These are phyloP conservation scores for Xerocomellus intermedius DNA, from an alignment of 768 basidiomycete species.

Conservation along the genomic window DNA sequence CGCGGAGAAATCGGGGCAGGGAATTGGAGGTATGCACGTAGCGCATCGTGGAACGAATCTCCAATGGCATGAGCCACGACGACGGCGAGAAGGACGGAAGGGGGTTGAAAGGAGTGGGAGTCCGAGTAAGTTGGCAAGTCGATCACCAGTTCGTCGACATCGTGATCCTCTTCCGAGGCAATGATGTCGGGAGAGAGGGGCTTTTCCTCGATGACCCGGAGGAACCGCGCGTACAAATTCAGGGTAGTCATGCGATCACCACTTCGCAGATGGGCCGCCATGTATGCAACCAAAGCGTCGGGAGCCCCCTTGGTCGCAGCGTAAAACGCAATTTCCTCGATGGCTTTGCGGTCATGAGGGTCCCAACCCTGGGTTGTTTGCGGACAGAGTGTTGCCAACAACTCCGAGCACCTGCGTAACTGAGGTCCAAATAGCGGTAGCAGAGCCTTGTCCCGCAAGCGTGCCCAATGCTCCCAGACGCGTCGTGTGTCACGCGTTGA, in stretches of 20 bases:
- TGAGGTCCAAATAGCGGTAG: constrained; percentile 47
- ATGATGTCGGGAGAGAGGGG: constrained; percentile 15
- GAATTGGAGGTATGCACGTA: constrained; percentile 42
- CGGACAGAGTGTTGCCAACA: constrained; percentile 33
- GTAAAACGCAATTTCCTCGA: constrained; percentile 50
- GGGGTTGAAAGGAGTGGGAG: constrained; percentile 12
- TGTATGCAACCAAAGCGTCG: constrained; percentile 48
- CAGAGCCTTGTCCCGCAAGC: constrained; percentile 43
- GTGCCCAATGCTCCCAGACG: constrained; percentile 39
- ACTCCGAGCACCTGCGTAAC: constrained; percentile 38
- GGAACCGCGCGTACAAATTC: constrained; percentile 43
- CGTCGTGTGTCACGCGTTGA: constrained; percentile 32
- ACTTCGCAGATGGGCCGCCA: constrained; percentile 45
- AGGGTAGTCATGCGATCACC: constrained; percentile 44
- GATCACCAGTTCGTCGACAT: constrained; percentile 27
- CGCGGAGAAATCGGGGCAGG: constrained; percentile 36
- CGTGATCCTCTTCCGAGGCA: constrained; percentile 13
- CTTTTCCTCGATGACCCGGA: constrained; percentile 21
- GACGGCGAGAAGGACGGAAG: constrained; percentile 49
- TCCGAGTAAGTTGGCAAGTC: constrained; percentile 19
- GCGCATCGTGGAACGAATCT: constrained; percentile 55
- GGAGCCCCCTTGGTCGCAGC: constrained; percentile 45
- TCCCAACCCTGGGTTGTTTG: constrained; percentile 23
- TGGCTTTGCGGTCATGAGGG: constrained; percentile 26
- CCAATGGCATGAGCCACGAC: constrained; percentile 61